Evolutionary conservation across 768 basidiomycete species (phyloP).

Genomic region (Floccularia luteovirens): DNA sequence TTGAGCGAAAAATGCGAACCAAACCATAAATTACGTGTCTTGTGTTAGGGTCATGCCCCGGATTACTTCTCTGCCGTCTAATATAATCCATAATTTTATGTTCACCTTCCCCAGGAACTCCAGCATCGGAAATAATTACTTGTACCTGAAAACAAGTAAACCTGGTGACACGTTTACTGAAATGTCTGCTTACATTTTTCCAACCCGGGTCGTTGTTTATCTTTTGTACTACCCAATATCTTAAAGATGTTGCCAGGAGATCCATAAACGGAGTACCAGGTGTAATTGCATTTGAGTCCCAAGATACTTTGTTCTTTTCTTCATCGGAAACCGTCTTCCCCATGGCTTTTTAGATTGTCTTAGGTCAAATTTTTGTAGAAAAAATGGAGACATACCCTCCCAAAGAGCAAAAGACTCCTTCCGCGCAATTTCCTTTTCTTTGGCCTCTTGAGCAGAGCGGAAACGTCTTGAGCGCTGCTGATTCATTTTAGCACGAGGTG

Average conservation of each 20-base stretch:
- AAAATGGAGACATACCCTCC: slow-evolving; percentile 49
- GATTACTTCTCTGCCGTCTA: slow-evolving; percentile 78
- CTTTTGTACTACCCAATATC: slow-evolving; percentile 96
- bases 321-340: slow-evolving; percentile 80
- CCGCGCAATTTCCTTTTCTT: slow-evolving; percentile 85
- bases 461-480: slow-evolving; percentile 97
- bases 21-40: slow-evolving; percentile 96
- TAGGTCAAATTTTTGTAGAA: slow-evolving; percentile 1
- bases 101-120: slow-evolving; percentile 97
- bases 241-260: slow-evolving; percentile 75
- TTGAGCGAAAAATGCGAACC: slow-evolving; percentile 35
- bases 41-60: slow-evolving; percentile 92
- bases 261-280: slow-evolving; percentile 99
- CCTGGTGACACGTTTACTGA: background rate
- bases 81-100: slow-evolving; percentile 99
- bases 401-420: slow-evolving; percentile 78
- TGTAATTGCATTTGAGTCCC: slow-evolving; percentile 99
- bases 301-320: slow-evolving; percentile 76
- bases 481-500: slow-evolving; percentile 99
- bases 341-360: slow-evolving; percentile 59
- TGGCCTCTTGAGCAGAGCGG: slow-evolving; percentile 89
- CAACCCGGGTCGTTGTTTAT: slow-evolving; percentile 94
- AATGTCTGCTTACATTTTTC: slow-evolving; percentile 59
- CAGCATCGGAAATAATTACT: slow-evolving; percentile 94
- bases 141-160: slow-evolving; percentile 51